A percentile compares a stretch with the other conserved stretches of the same genome.
phyloP scores from a whole-genome alignment of 1,139 yeast genomes.

The Yamadazyma kanchanaburiensis region DNA sequence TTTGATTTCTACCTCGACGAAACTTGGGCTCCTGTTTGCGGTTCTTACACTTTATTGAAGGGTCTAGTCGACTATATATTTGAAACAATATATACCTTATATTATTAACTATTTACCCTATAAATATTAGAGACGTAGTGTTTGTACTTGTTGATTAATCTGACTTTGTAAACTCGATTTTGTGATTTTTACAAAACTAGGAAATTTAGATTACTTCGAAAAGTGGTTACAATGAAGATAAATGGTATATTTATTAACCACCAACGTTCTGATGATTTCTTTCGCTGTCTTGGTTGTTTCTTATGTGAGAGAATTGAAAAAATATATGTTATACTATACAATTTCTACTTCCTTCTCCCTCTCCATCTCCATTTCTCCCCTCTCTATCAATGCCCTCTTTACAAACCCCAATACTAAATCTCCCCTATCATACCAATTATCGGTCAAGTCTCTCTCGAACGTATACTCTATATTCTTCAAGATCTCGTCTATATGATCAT shows the following conservation, averaged over 20 bases:
- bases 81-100: too few relatives aligned
- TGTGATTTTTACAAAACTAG: too few relatives aligned
- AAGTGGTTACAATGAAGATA: conserved; percentile 2
- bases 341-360: neutral
- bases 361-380: conserved; percentile 1
- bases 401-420: conserved; percentile 30
- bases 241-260: conserved; percentile 1
- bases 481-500: conserved; percentile 22
- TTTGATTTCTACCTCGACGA: too few relatives aligned
- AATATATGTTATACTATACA: neutral
- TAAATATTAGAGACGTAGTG: too few relatives aligned
- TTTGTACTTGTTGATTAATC: too few relatives aligned
- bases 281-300: neutral
- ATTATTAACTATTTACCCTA: too few relatives aligned
- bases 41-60: too few relatives aligned
- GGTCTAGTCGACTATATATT: too few relatives aligned
- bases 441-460: conserved; percentile 19
- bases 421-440: conserved; percentile 35
- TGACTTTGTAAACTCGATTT: conserved; percentile 8
- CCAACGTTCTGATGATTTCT: neutral
- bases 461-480: conserved; percentile 21
- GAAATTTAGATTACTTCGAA: too few relatives aligned
- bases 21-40: too few relatives aligned
- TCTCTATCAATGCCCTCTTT: conserved; percentile 17
- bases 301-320: neutral